Base-by-base conservation (phyloP, 106 monocot species). In the Amphibolis antarctica region DNA sequence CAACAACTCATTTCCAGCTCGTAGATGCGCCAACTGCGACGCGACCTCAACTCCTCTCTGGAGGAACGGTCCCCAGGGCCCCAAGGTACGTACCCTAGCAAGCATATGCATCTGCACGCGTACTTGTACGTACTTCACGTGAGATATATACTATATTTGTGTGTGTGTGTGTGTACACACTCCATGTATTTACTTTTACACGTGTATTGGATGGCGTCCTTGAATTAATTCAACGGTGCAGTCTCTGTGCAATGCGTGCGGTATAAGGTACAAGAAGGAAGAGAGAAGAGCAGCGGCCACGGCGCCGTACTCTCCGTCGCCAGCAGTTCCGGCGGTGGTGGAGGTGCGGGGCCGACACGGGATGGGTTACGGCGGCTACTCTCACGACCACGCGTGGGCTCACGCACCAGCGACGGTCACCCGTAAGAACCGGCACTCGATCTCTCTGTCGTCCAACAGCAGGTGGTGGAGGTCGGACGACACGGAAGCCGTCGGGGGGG, bases 241-340 rank as follows among this genome's bases (percentile, higher is more conserved):
- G 96, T 96, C 96, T 4, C 66, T 96, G 53, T 96, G 96, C 71
- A 96, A 96, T 59, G 96, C 96, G 0, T 96, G 96, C 30, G 96
- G 96, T n/a, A 96, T 96, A 44, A 71, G 96, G 3, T 90, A 84
- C 86, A 96, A 96, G 79, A 96, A 96, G 52, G 96, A 96, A 63
- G 96, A 96, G 63, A 26, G 96, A 55, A 66, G 89, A 4, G 86
- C 90, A n/a, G n/a, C n/a, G 26, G 26, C 81, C 1, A 42, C 54
- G 19, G 65, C n/a, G 28, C 69, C 76, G 0, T 18, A 68, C 7
- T 23, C 69, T 11, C 18, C 76, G 36, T 31, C 62, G 4, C 4
- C 61, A 17, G 59, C 42, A 15, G 14, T 59, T 19, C 15, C 66
- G 28, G 28, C 66, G 12, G 23, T 58, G 21, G 25, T 30, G 12